These are phyloP conservation scores for Pseudomassariella vexata DNA, from an alignment of 2,329 filamentous ascomycete genomes.

Conservation along the genomic window DNA sequence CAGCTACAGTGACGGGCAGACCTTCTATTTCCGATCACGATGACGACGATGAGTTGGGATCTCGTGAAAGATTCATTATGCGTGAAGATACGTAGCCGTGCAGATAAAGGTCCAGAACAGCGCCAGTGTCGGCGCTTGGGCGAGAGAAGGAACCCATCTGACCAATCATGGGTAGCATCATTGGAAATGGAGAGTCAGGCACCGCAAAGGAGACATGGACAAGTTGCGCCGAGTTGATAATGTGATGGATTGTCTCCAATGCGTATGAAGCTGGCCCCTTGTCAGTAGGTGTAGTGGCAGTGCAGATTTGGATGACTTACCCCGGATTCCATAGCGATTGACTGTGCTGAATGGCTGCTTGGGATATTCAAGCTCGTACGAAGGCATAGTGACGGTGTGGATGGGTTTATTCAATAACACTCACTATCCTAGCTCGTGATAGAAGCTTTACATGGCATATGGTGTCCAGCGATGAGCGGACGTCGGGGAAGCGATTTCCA, in stretches of 20 bases:
- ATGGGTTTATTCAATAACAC: too few relatives aligned
- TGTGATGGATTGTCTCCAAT: slow-evolving; percentile 63
- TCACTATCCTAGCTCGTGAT: too few relatives aligned
- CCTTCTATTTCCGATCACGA: slow-evolving; percentile 39
- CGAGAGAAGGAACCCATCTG: slow-evolving; percentile 68
- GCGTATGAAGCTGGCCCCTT: slow-evolving; percentile 58
- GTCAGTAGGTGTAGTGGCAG: slow-evolving; percentile 11
- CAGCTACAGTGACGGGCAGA: slow-evolving; percentile 66
- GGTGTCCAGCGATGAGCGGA: too few relatives aligned
- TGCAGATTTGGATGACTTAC: slow-evolving; percentile 31
- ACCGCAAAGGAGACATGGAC: slow-evolving; percentile 75
- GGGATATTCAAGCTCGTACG: slow-evolving; percentile 50
- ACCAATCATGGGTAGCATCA: slow-evolving; percentile 79
- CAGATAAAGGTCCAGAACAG: slow-evolving; percentile 71
- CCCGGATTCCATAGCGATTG: slow-evolving; percentile 60
- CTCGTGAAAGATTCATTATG: slow-evolving; percentile 61
- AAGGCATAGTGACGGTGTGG: slow-evolving; percentile 37
- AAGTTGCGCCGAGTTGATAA: slow-evolving; percentile 69
- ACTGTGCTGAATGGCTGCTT: slow-evolving; percentile 59
- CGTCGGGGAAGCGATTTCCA: too few relatives aligned
- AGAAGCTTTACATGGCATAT: too few relatives aligned
- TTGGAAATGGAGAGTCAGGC: slow-evolving; percentile 62
- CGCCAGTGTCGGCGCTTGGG: slow-evolving; percentile 53
- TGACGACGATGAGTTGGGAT: too few relatives aligned
- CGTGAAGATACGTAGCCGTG: slow-evolving; percentile 80